These are phyloP conservation scores for Scheffersomyces titani DNA, from an alignment of 1,139 yeast genomes.

Conservation along the genomic window DNA sequence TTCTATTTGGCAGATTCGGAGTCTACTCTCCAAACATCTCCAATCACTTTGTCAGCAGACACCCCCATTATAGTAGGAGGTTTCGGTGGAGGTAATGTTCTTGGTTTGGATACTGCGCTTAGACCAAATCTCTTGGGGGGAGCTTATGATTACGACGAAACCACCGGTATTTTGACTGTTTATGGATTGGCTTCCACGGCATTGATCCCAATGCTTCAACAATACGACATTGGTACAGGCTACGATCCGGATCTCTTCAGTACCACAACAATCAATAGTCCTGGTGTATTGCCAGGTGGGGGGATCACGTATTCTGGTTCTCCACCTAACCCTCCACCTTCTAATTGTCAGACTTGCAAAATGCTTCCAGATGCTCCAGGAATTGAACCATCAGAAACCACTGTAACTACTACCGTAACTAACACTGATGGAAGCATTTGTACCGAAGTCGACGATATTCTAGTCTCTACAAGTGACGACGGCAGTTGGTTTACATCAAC, in stretches of 20 bases:
- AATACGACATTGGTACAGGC: conserved; percentile 26
- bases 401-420: not conserved
- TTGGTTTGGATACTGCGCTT: conserved; percentile 21
- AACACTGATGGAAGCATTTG: not conserved
- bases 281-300: conserved; percentile 11
- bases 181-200: conserved; percentile 2
- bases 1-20: conserved; percentile 11
- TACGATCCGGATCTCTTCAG: conserved; percentile 11
- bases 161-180: conserved; percentile 23
- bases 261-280: conserved; percentile 10
- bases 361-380: not conserved
- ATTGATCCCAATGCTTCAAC: conserved; percentile 7
- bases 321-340: conserved; percentile 16
- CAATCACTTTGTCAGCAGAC: conserved; percentile 14
- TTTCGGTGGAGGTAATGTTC: conserved; percentile 28
- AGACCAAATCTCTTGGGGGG: not conserved
- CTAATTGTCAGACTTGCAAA: conserved; percentile 16
- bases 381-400: not conserved
- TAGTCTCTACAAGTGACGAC: conserved; percentile 11
- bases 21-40: conserved; percentile 13
- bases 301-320: conserved; percentile 18
- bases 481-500: conserved; percentile 13
- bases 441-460: conserved; percentile 14
- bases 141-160: conserved; percentile 13
- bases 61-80: conserved; percentile 25